Conservation (phyloP, 2,329 filamentous ascomycete genomes). For the Phyllosticta capitalensis region DNA sequence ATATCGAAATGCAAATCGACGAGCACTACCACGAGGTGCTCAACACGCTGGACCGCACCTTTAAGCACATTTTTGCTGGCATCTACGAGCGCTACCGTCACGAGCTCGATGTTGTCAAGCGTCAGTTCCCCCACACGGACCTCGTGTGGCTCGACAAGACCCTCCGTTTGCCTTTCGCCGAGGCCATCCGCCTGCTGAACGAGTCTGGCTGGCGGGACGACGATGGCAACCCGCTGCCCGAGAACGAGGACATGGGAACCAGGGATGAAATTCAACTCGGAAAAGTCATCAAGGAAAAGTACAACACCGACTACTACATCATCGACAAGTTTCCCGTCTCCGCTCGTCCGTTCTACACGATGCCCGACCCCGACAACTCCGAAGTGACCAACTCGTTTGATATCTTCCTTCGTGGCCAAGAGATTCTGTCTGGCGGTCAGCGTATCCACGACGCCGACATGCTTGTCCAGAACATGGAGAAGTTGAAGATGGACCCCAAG, state of each 20-base stretch:
- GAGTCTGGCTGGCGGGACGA: constrained; percentile 69
- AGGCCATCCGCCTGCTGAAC: constrained; percentile 73
- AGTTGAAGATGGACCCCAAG: constrained; percentile 64
- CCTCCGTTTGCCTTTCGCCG: constrained; percentile 67
- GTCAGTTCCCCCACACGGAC: constrained; percentile 78
- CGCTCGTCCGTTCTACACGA: constrained; percentile 84
- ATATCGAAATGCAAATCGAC: constrained; percentile 86
- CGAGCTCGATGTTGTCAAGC: constrained; percentile 71
- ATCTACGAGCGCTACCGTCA: constrained; percentile 58
- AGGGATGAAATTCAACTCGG: constrained; percentile 81
- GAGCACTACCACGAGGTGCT: constrained; percentile 86
- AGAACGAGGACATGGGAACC: constrained; percentile 73
- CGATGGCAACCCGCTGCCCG: constrained; percentile 59
- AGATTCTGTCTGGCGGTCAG: constrained; percentile 86
- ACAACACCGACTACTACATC: constrained; percentile 83
- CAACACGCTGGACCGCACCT: constrained; percentile 63
- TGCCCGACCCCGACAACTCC: constrained; percentile 65
- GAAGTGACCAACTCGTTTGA: constrained; percentile 85
- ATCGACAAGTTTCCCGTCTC: constrained; percentile 84
- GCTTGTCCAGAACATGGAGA: constrained; percentile 68
- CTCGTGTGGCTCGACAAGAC: constrained; percentile 82
- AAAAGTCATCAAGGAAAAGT: constrained; percentile 75
- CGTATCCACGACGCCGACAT: constrained; percentile 75
- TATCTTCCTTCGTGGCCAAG: constrained; percentile 87
- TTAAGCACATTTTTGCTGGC: constrained; percentile 69